A percentile compares a stretch with the other conserved stretches of the same genome.
phyloP scores from a whole-genome alignment of 805 yeast genomes.

The Lipomyces yamanashiensis region DNA sequence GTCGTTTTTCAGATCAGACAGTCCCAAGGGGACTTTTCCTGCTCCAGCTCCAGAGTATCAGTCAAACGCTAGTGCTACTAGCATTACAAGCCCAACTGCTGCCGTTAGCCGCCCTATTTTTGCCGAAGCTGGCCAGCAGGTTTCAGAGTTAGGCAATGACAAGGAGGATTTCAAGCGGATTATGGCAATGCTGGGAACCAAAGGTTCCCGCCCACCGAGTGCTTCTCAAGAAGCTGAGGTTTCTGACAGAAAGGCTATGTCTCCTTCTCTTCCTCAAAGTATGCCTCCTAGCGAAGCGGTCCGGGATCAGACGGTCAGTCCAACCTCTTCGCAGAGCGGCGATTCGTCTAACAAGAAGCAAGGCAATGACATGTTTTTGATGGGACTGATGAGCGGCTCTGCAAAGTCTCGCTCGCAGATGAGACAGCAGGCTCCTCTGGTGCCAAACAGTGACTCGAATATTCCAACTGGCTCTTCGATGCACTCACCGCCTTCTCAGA shows the following conservation, averaged over 20 bases:
- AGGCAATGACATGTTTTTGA: constrained; percentile 26
- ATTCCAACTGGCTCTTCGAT: background rate
- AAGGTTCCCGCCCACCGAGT: background rate
- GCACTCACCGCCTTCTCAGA: background rate
- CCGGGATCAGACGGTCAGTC: background rate
- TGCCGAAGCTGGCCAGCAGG: background rate
- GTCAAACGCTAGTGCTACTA: background rate
- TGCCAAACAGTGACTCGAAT: background rate
- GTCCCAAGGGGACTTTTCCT: constrained; percentile 3
- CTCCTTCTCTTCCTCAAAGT: background rate
- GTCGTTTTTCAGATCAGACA: constrained; percentile 31
- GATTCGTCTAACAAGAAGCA: background rate
- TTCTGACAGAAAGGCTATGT: background rate
- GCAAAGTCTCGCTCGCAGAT: constrained; percentile 12
- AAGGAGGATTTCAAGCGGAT: constrained; percentile 44
- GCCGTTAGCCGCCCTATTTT: no score
- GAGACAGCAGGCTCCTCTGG: background rate
- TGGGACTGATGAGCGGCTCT: constrained; percentile 31
- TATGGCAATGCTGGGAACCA: constrained; percentile 41
- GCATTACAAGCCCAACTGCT: background rate
- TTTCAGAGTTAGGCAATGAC: constrained; percentile 28
- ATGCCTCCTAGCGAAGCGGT: background rate
- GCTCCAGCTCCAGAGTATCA: background rate
- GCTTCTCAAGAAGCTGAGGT: background rate
- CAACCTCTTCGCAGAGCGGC: background rate